These are phyloP conservation scores for Ustilago cynodontis DNA, from an alignment of 1,284 basidiomycete genomes.

Conservation along the genomic window DNA sequence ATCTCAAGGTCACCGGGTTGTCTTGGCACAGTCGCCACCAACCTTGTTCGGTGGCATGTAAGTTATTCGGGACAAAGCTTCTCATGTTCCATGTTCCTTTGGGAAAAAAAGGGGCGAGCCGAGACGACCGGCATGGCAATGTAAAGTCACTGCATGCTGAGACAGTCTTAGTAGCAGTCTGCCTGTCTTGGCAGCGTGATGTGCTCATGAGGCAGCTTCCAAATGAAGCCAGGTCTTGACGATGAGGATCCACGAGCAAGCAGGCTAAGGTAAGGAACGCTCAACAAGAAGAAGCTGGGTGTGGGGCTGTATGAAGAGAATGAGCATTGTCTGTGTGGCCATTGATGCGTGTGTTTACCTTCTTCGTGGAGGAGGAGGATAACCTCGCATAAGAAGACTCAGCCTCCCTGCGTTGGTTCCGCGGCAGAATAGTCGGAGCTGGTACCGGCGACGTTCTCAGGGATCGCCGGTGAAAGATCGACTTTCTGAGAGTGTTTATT, in stretches of 20 bases:
- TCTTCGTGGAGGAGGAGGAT: background rate
- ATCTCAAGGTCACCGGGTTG: slow-evolving; percentile 30
- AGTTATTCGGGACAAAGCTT: background rate
- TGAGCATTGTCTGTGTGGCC: background rate
- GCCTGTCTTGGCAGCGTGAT: background rate
- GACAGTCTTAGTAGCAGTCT: background rate
- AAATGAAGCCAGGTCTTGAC: background rate
- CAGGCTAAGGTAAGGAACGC: slow-evolving; percentile 3
- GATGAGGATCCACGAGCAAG: background rate
- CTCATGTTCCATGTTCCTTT: background rate
- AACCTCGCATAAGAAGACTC: background rate
- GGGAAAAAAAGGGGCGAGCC: slow-evolving; percentile 2
- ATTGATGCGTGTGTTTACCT: background rate
- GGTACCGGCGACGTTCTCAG: background rate
- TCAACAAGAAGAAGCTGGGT: background rate
- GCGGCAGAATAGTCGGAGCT: slow-evolving; percentile 1
- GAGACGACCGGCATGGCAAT: slow-evolving; percentile 25
- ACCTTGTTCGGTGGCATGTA: background rate
- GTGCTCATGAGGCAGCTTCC: background rate
- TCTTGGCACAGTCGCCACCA: slow-evolving; percentile 24
- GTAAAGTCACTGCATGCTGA: background rate
- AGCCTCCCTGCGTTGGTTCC: background rate
- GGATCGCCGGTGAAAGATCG: slow-evolving; percentile 4
- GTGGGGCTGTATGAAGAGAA: too few species aligned
- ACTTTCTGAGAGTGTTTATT: too few species aligned